phyloP scores from a whole-genome alignment of 768 basidiomycete species.

The Pleurotus platypus region DNA sequence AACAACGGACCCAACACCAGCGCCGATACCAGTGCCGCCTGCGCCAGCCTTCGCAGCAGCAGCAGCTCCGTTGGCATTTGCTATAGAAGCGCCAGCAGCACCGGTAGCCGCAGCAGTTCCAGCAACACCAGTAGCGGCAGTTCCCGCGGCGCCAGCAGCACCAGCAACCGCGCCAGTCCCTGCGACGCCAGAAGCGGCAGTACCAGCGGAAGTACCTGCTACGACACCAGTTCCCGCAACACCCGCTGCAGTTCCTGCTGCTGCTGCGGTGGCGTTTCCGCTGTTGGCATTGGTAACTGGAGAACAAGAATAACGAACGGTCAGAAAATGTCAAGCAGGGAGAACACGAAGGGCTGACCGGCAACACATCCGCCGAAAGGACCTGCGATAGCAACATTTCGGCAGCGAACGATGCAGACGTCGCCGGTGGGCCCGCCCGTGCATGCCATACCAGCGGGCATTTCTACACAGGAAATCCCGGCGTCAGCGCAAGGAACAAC shows the following conservation, averaged over 20 bases:
- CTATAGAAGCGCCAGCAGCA: not conserved
- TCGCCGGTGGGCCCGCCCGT: conserved; percentile 24
- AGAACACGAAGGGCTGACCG: not conserved
- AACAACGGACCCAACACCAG: not conserved
- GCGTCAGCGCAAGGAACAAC: conserved; percentile 1
- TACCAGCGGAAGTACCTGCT: not conserved
- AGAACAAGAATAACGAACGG: not conserved
- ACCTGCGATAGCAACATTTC: conserved; percentile 27
- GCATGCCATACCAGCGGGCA: conserved; percentile 31
- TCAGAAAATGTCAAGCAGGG: not conserved
- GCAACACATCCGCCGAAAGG: conserved; percentile 28
- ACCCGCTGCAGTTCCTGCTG: not conserved
- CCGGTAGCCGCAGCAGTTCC: not conserved
- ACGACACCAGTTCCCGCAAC: not conserved
- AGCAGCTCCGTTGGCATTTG: not conserved
- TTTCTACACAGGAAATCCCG: conserved; percentile 12
- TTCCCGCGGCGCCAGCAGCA: not conserved
- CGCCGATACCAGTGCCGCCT: not conserved
- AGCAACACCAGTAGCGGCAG: not conserved
- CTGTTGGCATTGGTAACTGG: not conserved
- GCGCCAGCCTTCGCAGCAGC: not conserved
- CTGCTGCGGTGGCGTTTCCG: not conserved
- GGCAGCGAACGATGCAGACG: conserved; percentile 31
- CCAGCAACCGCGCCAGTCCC: not conserved
- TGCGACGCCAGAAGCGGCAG: not conserved